A percentile compares a stretch with the other conserved stretches of the same genome.
Conservation (phyloP, 345 rosid genomes). For the Citrus unshiu region DNA sequence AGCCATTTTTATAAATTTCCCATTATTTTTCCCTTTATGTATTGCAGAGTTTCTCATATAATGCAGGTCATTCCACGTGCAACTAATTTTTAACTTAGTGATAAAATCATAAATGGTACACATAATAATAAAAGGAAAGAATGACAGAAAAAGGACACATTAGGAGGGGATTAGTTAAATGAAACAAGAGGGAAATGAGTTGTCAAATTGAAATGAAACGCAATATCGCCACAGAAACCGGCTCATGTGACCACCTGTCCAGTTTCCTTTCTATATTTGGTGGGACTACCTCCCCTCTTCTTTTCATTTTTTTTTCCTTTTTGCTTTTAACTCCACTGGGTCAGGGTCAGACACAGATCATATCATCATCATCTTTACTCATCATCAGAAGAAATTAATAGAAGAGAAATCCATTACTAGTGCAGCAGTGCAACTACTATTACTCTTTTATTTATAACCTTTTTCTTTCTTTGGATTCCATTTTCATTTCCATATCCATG, state of each 20-base stretch:
- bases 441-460: neutral
- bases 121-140: too few species aligned
- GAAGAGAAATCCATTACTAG: neutral
- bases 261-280: neutral
- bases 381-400: neutral
- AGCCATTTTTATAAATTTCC: too few species aligned
- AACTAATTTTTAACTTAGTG: too few species aligned
- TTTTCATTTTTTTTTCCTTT: neutral
- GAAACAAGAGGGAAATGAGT: constrained; percentile 11
- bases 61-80: too few species aligned
- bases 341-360: neutral
- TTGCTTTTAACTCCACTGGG: neutral
- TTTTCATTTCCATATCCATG: constrained; percentile 11
- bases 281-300: neutral
- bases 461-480: constrained; percentile 1
- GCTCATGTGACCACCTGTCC: constrained; percentile 23
- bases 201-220: constrained; percentile 5
- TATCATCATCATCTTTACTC: neutral
- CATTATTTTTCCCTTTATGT: too few species aligned
- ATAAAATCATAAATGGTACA: too few species aligned
- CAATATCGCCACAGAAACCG: neutral
- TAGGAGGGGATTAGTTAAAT: neutral
- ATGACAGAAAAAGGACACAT: neutral
- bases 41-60: too few species aligned
- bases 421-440: neutral